Evolutionary conservation across 1,139 yeast species (phyloP).

Genomic region (Pichia norvegensis): DNA sequence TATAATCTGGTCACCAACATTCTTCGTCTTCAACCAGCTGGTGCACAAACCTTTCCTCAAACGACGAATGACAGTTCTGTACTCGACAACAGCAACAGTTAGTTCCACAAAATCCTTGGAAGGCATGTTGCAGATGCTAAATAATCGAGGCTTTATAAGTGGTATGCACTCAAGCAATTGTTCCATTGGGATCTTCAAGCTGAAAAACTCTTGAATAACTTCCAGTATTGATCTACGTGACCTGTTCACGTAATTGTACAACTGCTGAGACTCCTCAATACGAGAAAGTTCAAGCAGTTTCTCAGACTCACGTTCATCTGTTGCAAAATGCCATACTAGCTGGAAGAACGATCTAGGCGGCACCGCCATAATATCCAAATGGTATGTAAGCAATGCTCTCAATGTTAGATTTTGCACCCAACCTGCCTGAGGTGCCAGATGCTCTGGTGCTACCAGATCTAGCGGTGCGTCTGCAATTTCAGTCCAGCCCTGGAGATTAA

Average conservation of each 20-base stretch:
- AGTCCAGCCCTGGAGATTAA: constrained; percentile 69
- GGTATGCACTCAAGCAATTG: constrained; percentile 76
- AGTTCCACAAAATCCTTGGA: constrained; percentile 43
- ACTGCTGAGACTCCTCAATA: constrained; percentile 65
- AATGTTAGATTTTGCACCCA: constrained; percentile 49
- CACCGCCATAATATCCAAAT: constrained; percentile 71
- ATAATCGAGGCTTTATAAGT: constrained; percentile 66
- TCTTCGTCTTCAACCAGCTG: constrained; percentile 54
- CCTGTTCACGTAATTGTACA: constrained; percentile 82
- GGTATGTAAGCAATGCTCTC: constrained; percentile 65
- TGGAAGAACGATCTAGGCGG: constrained; percentile 81
- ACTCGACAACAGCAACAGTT: constrained; percentile 78
- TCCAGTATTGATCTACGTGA: constrained; percentile 86
- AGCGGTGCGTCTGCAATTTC: constrained; percentile 56
- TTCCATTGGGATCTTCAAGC: constrained; percentile 64
- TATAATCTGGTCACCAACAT: constrained; percentile 41
- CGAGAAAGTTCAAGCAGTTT: constrained; percentile 71
- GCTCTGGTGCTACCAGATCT: constrained; percentile 7
- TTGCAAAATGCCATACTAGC: constrained; percentile 64
- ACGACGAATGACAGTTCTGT: constrained; percentile 70
- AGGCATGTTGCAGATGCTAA: constrained; percentile 68
- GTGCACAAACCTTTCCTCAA: constrained; percentile 81
- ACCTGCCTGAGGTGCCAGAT: constrained; percentile 40
- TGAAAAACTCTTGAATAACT: constrained; percentile 70
- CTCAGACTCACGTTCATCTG: constrained; percentile 60